Percentiles rank a stretch among this genome's conserved stretches.
Conservation (phyloP, 495 filamentous ascomycete species). For the Halenospora varia region DNA sequence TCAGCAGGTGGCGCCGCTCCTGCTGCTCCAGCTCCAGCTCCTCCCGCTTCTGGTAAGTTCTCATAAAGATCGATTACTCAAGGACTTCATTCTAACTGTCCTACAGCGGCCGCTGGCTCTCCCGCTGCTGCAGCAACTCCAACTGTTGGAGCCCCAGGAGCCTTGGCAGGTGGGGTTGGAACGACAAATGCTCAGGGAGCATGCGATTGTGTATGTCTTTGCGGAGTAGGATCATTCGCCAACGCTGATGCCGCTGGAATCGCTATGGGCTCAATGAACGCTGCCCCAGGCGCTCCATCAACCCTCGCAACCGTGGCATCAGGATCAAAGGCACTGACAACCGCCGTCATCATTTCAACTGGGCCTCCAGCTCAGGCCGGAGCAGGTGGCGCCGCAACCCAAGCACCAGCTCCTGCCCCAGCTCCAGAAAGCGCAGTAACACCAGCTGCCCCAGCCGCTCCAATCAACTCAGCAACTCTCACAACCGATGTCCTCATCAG, state of each 20-base stretch:
- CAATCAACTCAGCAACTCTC: neutral
- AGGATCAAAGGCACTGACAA: neutral
- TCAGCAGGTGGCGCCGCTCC: neutral
- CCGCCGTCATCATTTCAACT: neutral
- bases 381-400: neutral
- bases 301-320: neutral
- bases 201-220: slow-evolving; percentile 57
- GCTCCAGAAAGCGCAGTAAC: neutral
- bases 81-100: neutral
- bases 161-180: slow-evolving; percentile 25
- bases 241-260: slow-evolving; percentile 4
- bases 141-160: slow-evolving; percentile 18
- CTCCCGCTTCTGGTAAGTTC: neutral
- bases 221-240: slow-evolving; percentile 46
- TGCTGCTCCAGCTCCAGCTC: neutral
- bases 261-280: neutral
- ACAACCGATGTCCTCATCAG: neutral
- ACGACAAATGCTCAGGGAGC: slow-evolving; percentile 29
- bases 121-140: slow-evolving; percentile 1
- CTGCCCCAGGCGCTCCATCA: neutral
- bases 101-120: slow-evolving; percentile 1
- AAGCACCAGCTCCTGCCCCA: neutral
- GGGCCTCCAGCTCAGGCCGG: neutral
- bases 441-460: neutral
- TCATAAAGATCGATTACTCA: neutral